These are phyloP conservation scores for Tieghemiomyces parasiticus DNA, from an alignment of 192 early-diverging fungal genomes.

Conservation along the genomic window DNA sequence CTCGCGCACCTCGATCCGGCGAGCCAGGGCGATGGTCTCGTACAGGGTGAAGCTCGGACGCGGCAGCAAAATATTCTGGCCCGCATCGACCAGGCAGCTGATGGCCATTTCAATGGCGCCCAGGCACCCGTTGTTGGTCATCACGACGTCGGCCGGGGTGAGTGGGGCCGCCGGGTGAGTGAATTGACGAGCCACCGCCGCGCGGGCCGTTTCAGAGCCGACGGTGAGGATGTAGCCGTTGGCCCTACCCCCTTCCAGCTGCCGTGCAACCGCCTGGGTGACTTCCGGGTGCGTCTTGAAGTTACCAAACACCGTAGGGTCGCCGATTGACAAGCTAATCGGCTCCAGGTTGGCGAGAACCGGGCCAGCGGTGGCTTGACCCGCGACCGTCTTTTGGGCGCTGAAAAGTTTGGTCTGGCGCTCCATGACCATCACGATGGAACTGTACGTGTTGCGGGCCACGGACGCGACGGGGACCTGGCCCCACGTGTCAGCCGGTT, in stretches of 20 bases:
- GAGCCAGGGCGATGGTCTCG: conserved; percentile 58
- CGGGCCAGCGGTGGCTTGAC: background rate
- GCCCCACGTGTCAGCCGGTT: conserved; percentile 19
- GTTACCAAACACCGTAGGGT: conserved; percentile 84
- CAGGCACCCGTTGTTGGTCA: conserved; percentile 68
- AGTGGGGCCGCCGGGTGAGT: conserved; percentile 51
- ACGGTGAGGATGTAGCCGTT: conserved; percentile 73
- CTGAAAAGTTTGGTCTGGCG: background rate
- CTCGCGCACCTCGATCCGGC: conserved; percentile 60
- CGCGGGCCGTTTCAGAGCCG: conserved; percentile 47
- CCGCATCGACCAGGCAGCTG: conserved; percentile 53
- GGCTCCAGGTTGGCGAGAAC: background rate
- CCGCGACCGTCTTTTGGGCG: background rate
- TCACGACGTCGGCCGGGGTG: conserved; percentile 54
- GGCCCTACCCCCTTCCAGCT: conserved; percentile 47
- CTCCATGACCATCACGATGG: conserved; percentile 40
- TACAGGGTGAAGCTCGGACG: conserved; percentile 77
- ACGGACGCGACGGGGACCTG: conserved; percentile 43
- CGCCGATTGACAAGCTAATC: conserved; percentile 30
- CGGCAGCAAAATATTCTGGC: conserved; percentile 75
- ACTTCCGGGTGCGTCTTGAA: conserved; percentile 56
- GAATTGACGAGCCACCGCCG: conserved; percentile 60
- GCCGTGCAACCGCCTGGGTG: conserved; percentile 54
- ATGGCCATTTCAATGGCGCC: conserved; percentile 57
- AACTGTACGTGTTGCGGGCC: conserved; percentile 62